Conservation (phyloP, 1,284 basidiomycete genomes). For the Uromyces viciae-fabae region DNA sequence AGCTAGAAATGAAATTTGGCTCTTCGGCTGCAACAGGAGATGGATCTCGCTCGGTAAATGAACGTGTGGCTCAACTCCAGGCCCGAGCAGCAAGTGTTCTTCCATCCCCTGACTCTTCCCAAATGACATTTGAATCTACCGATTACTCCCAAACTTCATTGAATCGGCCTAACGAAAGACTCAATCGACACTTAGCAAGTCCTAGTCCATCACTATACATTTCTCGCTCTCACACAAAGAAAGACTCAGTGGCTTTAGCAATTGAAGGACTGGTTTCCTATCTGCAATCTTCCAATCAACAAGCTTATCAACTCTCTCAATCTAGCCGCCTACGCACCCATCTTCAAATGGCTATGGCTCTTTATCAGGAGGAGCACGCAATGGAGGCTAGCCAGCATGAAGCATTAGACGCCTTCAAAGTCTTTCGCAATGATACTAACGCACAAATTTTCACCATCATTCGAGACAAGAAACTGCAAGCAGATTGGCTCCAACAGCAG, state of each 20-base stretch:
- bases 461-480: not conserved
- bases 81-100: not conserved
- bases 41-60: not conserved
- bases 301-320: not conserved
- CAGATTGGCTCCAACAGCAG: not conserved
- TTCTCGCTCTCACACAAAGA: not conserved
- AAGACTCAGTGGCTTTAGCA: not conserved
- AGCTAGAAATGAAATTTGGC: not conserved
- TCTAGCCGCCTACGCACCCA: not conserved
- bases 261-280: not conserved
- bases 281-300: not conserved
- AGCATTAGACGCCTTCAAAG: not conserved
- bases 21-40: not conserved
- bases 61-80: not conserved
- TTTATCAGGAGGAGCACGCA: not conserved
- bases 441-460: conserved; percentile 1
- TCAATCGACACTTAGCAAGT: not conserved
- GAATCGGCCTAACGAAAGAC: not conserved
- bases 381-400: not conserved
- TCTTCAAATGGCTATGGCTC: not conserved
- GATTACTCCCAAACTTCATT: not conserved
- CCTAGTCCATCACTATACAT: not conserved
- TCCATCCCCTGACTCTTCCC: not conserved
- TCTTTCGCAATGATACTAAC: not conserved
- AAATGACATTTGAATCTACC: not conserved